Evolutionary conservation across 2,329 filamentous ascomycete genomes (phyloP).

Genomic region (Zarea fungicola): DNA sequence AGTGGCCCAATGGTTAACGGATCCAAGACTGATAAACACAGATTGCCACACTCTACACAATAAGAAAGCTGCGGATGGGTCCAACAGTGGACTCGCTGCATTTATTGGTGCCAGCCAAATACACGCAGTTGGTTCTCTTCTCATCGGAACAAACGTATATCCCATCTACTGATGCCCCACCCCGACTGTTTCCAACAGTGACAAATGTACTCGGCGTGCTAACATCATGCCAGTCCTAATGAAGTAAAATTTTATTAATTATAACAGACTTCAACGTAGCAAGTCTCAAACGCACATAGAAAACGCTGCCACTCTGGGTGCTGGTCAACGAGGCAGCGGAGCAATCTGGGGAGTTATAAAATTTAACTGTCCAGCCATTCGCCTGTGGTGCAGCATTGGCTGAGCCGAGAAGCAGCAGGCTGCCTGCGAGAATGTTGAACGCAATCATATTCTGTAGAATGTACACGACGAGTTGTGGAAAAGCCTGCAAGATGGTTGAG

Average conservation of each 20-base stretch:
- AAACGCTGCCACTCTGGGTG: background rate
- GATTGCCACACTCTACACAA: too few relatives aligned
- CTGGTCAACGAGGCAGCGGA: background rate
- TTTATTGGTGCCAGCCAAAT: background rate
- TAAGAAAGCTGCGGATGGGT: background rate
- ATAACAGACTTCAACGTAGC: background rate
- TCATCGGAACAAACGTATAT: background rate
- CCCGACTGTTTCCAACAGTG: background rate
- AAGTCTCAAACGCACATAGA: background rate
- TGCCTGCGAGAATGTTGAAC: background rate
- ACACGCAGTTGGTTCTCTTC: background rate
- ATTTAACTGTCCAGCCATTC: background rate
- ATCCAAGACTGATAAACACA: too few relatives aligned
- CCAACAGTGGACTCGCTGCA: background rate
- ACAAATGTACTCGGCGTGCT: background rate
- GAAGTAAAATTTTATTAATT: background rate
- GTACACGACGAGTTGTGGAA: too few relatives aligned
- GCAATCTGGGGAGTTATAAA: background rate
- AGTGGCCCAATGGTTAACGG: too few relatives aligned
- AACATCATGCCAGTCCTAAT: background rate
- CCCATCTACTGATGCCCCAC: background rate
- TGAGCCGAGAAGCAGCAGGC: background rate
- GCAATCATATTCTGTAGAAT: background rate
- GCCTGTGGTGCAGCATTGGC: background rate
- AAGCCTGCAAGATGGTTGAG: too few relatives aligned